Evolutionary conservation across 1,284 basidiomycete species (phyloP).

Genomic region (Boletus smithii): DNA sequence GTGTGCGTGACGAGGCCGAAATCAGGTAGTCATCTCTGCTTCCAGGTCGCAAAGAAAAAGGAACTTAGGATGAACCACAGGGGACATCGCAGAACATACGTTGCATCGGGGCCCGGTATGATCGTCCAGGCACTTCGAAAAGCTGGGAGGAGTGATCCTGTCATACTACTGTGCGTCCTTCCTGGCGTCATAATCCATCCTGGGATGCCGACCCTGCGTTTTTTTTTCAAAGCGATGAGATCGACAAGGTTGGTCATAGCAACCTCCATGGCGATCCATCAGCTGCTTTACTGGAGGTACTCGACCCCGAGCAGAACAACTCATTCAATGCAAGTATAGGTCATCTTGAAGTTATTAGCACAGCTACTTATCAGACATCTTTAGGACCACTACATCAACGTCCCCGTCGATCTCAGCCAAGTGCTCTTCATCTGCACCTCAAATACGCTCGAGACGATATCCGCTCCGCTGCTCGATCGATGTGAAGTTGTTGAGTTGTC

Average conservation of each 20-base stretch:
- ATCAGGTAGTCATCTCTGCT: constrained; percentile 45
- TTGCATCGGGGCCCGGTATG: constrained; percentile 81
- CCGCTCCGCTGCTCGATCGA: constrained; percentile 75
- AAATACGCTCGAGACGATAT: constrained; percentile 84
- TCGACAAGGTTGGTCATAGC: constrained; percentile 84
- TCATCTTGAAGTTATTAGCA: not conserved
- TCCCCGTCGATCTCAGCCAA: constrained; percentile 84
- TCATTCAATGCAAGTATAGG: constrained; percentile 64
- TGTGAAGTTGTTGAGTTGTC: constrained; percentile 72
- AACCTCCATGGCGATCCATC: constrained; percentile 89
- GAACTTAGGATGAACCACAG: constrained; percentile 27
- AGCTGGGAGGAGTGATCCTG: constrained; percentile 77
- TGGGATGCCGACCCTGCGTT: constrained; percentile 24
- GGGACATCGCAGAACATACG: constrained; percentile 88
- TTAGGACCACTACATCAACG: constrained; percentile 88
- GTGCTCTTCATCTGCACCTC: constrained; percentile 90
- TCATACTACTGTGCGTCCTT: constrained; percentile 68
- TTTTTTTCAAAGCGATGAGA: constrained; percentile 59
- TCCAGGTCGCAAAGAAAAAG: not conserved
- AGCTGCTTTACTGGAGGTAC: constrained; percentile 83
- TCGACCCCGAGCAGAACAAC: constrained; percentile 91
- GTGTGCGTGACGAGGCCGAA: constrained; percentile 88
- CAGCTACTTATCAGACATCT: constrained; percentile 4
- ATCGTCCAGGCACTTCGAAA: constrained; percentile 88
- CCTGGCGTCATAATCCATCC: not conserved